Evolutionary conservation across 352 stramenopile species (phyloP).

Genomic region (Globisporangium canariense): DNA sequence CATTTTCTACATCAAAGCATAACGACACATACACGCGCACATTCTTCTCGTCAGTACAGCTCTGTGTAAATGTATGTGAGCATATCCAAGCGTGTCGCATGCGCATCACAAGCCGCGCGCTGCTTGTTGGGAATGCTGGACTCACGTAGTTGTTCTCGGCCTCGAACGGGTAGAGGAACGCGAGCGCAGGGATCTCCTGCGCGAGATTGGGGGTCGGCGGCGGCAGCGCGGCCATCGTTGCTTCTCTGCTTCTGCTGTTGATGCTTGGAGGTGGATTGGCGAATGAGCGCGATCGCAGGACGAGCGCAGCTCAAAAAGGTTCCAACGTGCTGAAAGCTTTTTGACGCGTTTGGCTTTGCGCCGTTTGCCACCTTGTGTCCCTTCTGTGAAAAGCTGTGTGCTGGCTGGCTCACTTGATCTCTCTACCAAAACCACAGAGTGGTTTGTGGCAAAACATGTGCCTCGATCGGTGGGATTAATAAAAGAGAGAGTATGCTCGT

Average conservation of each 20-base stretch:
- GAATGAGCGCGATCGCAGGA: constrained; percentile 5
- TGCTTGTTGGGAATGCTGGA: background rate
- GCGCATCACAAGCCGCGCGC: background rate
- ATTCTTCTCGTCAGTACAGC: background rate
- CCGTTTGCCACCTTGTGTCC: background rate
- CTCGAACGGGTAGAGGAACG: constrained; percentile 62
- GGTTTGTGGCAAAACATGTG: too few species aligned
- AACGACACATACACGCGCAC: background rate
- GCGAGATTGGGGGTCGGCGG: constrained; percentile 27
- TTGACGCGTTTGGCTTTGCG: background rate
- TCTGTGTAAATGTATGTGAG: background rate
- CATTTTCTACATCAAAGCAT: constrained; percentile 32
- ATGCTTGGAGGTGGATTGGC: constrained; percentile 6
- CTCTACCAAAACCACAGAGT: too few species aligned
- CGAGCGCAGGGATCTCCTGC: constrained; percentile 51
- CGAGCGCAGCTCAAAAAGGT: background rate
- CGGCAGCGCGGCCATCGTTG: constrained; percentile 1
- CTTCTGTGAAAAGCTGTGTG: background rate
- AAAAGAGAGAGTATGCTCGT: too few species aligned
- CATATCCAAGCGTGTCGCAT: constrained; percentile 9
- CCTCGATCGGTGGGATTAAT: too few species aligned
- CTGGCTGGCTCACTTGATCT: background rate
- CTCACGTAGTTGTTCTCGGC: constrained; percentile 71
- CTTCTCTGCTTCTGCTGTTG: background rate
- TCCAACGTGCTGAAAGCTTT: constrained; percentile 5